Conservation (phyloP, 2,329 filamentous ascomycete genomes). For the Clonostachys rosea region DNA sequence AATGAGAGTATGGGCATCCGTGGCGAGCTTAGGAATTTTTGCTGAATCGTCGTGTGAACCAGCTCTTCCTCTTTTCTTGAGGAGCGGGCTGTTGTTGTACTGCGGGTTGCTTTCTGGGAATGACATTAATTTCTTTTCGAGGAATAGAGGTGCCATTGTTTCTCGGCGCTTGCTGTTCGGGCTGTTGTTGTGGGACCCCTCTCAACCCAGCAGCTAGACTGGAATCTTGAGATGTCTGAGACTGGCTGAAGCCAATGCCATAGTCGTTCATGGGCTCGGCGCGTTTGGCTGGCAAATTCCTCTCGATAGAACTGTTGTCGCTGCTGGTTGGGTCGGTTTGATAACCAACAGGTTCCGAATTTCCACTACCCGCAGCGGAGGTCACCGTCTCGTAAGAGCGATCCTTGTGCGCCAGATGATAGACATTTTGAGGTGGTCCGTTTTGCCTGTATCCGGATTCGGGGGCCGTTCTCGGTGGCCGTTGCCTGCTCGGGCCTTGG, state of each 20-base stretch:
- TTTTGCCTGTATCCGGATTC: conserved; percentile 7
- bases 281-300: conserved; percentile 57
- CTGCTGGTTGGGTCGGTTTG: conserved; percentile 83
- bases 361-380: conserved; percentile 69
- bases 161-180: background rate
- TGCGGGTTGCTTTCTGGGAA: conserved; percentile 20
- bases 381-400: conserved; percentile 84
- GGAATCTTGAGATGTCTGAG: conserved; percentile 33
- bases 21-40: conserved; percentile 31
- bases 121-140: conserved; percentile 8
- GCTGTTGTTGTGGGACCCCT: background rate
- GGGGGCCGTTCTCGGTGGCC: conserved; percentile 37
- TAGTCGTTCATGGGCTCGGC: conserved; percentile 56
- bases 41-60: conserved; percentile 81
- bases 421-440: conserved; percentile 31
- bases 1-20: conserved; percentile 1
- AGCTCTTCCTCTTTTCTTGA: conserved; percentile 79
- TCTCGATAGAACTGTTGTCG: conserved; percentile 87
- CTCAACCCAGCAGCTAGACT: conserved; percentile 26
- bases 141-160: conserved; percentile 3
- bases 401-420: conserved; percentile 59
- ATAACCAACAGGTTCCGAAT: conserved; percentile 72
- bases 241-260: conserved; percentile 52
- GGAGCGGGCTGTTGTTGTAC: conserved; percentile 10
- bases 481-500: conserved; percentile 9